Conservation (phyloP, 2,329 filamentous ascomycete species). For the Domatiomyces globalis region DNA sequence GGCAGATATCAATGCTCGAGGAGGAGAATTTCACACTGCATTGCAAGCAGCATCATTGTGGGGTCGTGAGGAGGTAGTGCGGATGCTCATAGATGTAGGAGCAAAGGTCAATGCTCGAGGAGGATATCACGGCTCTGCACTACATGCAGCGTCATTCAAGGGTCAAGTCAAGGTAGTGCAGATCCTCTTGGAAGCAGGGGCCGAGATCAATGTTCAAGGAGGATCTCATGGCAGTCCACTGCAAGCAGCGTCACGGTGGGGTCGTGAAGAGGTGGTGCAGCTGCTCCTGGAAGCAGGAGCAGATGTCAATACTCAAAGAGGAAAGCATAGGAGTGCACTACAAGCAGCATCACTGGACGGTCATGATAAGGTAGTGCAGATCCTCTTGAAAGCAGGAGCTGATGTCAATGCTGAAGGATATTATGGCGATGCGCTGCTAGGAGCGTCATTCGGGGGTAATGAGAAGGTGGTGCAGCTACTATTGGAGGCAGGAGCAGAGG, state of each 20-base stretch:
- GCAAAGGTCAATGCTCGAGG: slow-evolving; percentile 6
- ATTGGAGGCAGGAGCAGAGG: slow-evolving; percentile 17
- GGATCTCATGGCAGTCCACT: slow-evolving; percentile 5
- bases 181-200: slow-evolving; percentile 8
- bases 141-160: slow-evolving; percentile 5
- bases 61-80: slow-evolving; percentile 5
- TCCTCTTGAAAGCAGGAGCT: slow-evolving; percentile 8
- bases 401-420: slow-evolving; percentile 1
- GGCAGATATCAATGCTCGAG: slow-evolving; percentile 13
- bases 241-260: slow-evolving; percentile 2
- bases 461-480: slow-evolving; percentile 15
- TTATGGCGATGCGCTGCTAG: slow-evolving; percentile 6
- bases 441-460: slow-evolving; percentile 14
- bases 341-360: slow-evolving; percentile 9
- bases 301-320: slow-evolving; percentile 13
- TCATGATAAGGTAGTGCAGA: slow-evolving; percentile 4
- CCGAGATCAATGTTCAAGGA: slow-evolving; percentile 1
- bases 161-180: slow-evolving; percentile 2
- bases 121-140: slow-evolving; percentile 12
- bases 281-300: slow-evolving; percentile 2
- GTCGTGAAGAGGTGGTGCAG: background rate
- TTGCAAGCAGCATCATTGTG: slow-evolving; percentile 9
- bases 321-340: slow-evolving; percentile 6
- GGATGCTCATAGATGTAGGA: slow-evolving; percentile 4
- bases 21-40: slow-evolving; percentile 5